These are phyloP conservation scores for Zygotorulaspora chibaensis DNA, from an alignment of 805 yeast species.

Conservation along the genomic window DNA sequence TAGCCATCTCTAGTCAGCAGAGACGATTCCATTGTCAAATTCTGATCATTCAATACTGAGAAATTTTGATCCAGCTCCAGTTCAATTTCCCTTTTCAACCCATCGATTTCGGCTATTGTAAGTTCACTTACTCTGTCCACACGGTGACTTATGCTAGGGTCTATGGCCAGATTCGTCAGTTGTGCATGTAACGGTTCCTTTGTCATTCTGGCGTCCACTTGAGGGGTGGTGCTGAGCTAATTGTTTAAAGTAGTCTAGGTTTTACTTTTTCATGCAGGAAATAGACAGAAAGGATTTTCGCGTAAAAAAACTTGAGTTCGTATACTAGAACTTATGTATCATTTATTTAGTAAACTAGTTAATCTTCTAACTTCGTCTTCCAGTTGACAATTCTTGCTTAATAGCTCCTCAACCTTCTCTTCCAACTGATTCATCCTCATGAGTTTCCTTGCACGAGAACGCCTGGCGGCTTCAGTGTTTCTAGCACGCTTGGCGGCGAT, in stretches of 20 bases:
- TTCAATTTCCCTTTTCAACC: conserved; percentile 41
- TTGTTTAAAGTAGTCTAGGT: background rate
- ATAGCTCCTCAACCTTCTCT: conserved; percentile 61
- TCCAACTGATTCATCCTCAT: conserved; percentile 83
- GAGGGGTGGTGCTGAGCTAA: too few relatives aligned
- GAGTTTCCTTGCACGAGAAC: conserved; percentile 90
- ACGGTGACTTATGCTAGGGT: conserved; percentile 9
- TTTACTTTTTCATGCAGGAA: background rate
- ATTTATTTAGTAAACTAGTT: conserved; percentile 40
- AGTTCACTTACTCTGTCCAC: conserved; percentile 7
- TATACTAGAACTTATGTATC: background rate
- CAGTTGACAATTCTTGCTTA: conserved; percentile 54
- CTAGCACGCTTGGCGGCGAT: conserved; percentile 83
- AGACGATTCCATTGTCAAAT: conserved; percentile 59
- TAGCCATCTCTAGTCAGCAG: conserved; percentile 72
- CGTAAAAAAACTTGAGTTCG: too few relatives aligned
- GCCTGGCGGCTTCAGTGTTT: conserved; percentile 93
- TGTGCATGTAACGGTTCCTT: conserved; percentile 1
- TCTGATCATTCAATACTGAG: conserved; percentile 42
- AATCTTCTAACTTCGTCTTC: conserved; percentile 62
- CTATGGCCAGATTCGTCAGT: conserved; percentile 11
- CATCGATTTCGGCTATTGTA: conserved; percentile 25
- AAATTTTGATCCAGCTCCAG: conserved; percentile 39
- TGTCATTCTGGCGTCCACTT: background rate
- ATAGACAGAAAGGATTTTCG: background rate